Conservation (phyloP, 116 monocot genomes). For the Cymodocea nodosa region DNA sequence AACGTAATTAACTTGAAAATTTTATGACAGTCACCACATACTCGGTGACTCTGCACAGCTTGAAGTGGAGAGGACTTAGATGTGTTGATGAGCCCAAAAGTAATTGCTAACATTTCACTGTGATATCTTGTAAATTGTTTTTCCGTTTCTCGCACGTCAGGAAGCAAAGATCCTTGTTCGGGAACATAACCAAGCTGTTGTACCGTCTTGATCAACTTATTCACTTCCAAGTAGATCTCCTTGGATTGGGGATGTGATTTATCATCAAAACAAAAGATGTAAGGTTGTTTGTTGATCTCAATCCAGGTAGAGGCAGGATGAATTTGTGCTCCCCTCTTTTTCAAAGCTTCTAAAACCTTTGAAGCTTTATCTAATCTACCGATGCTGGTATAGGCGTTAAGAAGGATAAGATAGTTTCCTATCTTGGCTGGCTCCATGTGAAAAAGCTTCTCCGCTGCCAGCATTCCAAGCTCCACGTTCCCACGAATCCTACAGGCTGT, state of each 20-base stretch:
- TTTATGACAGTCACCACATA: constrained; percentile 66
- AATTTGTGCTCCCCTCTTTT: constrained; percentile 44
- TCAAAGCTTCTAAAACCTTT: constrained; percentile 39
- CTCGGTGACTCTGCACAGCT: constrained; percentile 55
- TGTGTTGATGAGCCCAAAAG: constrained; percentile 74
- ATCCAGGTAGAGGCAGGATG: constrained; percentile 77
- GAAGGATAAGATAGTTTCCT: constrained; percentile 68
- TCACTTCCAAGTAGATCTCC: constrained; percentile 50
- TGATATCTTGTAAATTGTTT: constrained; percentile 31
- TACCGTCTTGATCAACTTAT: constrained; percentile 45
- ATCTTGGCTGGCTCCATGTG: constrained; percentile 69
- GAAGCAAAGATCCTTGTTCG: constrained; percentile 37
- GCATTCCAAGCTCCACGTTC: constrained; percentile 66
- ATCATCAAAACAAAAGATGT: constrained; percentile 50
- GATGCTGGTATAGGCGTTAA: constrained; percentile 54
- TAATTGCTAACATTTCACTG: constrained; percentile 73
- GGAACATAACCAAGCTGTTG: constrained; percentile 40
- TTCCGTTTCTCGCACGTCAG: constrained; percentile 60
- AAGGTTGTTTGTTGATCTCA: constrained; percentile 46
- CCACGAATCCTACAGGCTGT: constrained; percentile 79
- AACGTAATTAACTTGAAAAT: constrained; percentile 43
- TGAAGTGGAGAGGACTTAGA: constrained; percentile 38
- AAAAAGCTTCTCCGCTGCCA: constrained; percentile 68
- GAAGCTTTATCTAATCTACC: constrained; percentile 48
- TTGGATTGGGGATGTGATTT: constrained; percentile 43